Base-by-base conservation (phyloP, 2,329 filamentous ascomycete genomes). In the Clonostachys byssicola region DNA sequence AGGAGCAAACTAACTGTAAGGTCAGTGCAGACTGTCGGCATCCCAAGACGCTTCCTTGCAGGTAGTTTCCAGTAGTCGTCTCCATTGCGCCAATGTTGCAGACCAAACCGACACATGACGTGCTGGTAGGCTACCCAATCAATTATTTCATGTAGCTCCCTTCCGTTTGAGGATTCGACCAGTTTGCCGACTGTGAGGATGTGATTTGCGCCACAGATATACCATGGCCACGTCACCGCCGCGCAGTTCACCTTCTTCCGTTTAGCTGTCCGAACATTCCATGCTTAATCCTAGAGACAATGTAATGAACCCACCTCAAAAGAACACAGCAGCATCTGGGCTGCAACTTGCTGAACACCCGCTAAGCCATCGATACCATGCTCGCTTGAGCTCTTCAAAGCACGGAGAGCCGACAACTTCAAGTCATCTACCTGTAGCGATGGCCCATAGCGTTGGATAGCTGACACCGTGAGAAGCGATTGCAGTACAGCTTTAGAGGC, bases 391-490 rank as follows among this genome's bases (percentile, higher is more conserved):
- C 30, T 13, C 20, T 48, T 16, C 35, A 48, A 34, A n/a, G 46
- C 46, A 16, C 17, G 41, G 23, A 48, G 42, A 12, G 46, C 46
- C 17, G 34, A n/a, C 3, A 41, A 35, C 17, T 48, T 34, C n/a
- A 42, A 18, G n/a, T 9, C 17, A 6, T 44, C 16, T 12, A 36
- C 40, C 12, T 40, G 33, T 14, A 23, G 16, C 16, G 14, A 40
- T 9, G 34, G 20, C 10, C 46, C 46, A 9, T 48, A 14, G 5
- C 46, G 46, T 49, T 47, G 46, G 18, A 42, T 20, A 38, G 23
- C 38, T 12, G 34, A 9, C 16, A 43, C 34, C 48, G 17, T 40
- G 13, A 34, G 47, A 14, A 52, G 17, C 49, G 52, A 34, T 43
- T 43, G 12, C 18, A 48, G 35, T 4, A 48, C 46, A 12, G 41